Base-by-base conservation (phyloP, 2,329 filamentous ascomycete species). In the Colletotrichum sp. region DNA sequence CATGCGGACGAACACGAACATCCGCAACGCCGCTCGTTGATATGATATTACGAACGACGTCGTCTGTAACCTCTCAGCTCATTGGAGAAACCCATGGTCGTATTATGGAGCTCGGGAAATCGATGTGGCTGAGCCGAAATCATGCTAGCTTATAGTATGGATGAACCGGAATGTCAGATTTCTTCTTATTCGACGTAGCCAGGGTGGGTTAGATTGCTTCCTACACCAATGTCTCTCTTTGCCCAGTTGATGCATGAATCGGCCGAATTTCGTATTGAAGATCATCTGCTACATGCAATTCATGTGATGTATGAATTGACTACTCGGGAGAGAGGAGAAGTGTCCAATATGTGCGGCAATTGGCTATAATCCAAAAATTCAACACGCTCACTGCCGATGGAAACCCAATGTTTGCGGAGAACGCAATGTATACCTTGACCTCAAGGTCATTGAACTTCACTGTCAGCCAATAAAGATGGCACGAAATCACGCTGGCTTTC, bases 341-440 rank as follows among this genome's bases (percentile, higher is more conserved):
- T 44, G 36, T 44, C 0, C 36, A 44, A 44, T 0, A 0, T 2
- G 16, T n/a, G 18, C 18, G 16, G 36, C 8, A 44, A n/a, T 4
- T 44, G 36, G 0, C 36, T 2, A 44, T 10, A 6, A 0, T n/a
- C 36, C 16, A 44, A 2, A 44, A 9, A 10, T n/a, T 16, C 36
- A 6, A 6, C 5, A 44, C 18, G 18, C 39, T 44, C 16, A 44
- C 1, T 6, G 16, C 8, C 36, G 36, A 44, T 5, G 16, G 16
- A 44, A 18, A 18, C 36, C 36, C 16, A 1, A 44, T 44, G 8
- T 44, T 44, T 44, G 0, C 16, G 16, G 16, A 18, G 0, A 18
- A 1, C 16, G 36, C 36, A 18, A 18, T 44, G 16, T 18, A 6
- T 44, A 0, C 10, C 36, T 44, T 18, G 36, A 44, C 18, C 16